Evolutionary conservation across 2,329 filamentous ascomycete species (phyloP), one percentile per base, ranked within the genome.

Genomic region (Nemania sp.): DNA sequence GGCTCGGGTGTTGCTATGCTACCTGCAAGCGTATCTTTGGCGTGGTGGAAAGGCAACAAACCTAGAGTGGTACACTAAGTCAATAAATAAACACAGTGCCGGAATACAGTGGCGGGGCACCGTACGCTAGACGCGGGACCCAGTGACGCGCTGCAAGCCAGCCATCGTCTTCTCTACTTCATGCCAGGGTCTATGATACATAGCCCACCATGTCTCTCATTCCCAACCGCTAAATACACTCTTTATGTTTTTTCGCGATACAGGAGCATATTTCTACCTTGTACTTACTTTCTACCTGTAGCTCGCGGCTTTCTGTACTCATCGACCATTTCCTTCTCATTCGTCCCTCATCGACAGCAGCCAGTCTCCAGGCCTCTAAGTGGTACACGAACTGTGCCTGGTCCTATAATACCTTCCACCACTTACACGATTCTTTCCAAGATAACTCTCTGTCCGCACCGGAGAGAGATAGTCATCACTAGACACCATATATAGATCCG

Each of bases 51-150:
- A 15, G 60, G 56, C 47, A 63, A 60, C 34, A 15, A n/a, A n/a
- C n/a, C n/a, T n/a, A n/a, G n/a, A n/a, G n/a, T n/a, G n/a, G n/a
- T n/a, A n/a, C n/a, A n/a, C n/a, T n/a, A n/a, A 57, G 37, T 60
- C 60, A 57, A 60, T 60, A 63, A 63, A 63, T 64, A 64, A 57
- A 56, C 56, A 64, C 62, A 25, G 62, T 64, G 62, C 18, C 5
- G 29, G 3, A 20, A 6, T 32, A 7, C 0, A 9, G 47, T 2
- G 11, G 1, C 6, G 11, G 7, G 29, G 21, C 60, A 65, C 62
- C 63, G 62, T 65, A 43, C 56, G 52, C 47, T 46, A 60, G 40
- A 60, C 62, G 62, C 62, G 62, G 62, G 62, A 63, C 53, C 52
- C 25, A 20, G 47, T 46, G 55, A 62, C 62, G 59, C 60, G 59